A percentile compares a stretch with the other conserved stretches of the same genome.
Evolutionary conservation across 805 yeast genomes (phyloP).

Genomic region (Tetrapisispora taiwanensis): DNA sequence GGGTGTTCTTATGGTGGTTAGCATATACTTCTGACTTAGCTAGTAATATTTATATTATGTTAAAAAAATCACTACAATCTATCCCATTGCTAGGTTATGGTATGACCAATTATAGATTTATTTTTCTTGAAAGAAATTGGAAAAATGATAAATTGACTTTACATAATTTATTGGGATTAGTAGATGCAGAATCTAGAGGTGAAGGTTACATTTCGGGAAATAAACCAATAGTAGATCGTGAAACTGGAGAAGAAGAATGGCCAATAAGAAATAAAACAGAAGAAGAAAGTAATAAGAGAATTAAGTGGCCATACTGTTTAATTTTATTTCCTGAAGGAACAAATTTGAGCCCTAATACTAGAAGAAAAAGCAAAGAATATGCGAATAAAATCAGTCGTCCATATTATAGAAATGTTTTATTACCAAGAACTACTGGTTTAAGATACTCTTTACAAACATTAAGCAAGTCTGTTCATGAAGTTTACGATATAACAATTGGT

Average conservation of each 20-base stretch:
- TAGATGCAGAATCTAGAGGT: conserved; percentile 55
- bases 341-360: conserved; percentile 60
- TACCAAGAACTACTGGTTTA: conserved; percentile 81
- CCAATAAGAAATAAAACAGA: conserved; percentile 8
- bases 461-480: conserved; percentile 39
- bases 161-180: conserved; percentile 41
- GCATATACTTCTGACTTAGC: conserved; percentile 58
- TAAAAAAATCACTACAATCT: conserved; percentile 61
- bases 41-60: conserved; percentile 57
- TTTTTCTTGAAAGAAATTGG: conserved; percentile 83
- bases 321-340: conserved; percentile 93
- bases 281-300: neutral
- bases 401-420: conserved; percentile 49
- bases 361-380: conserved; percentile 44
- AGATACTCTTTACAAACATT: conserved; percentile 53
- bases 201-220: conserved; percentile 41
- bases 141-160: conserved; percentile 55
- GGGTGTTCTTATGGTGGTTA: conserved; percentile 87
- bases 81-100: conserved; percentile 80
- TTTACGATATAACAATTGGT: conserved; percentile 78
- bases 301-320: conserved; percentile 52
- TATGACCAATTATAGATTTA: conserved; percentile 67
- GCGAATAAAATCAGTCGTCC: conserved; percentile 43
- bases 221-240: conserved; percentile 15
- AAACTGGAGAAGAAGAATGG: conserved; percentile 23